Evolutionary conservation across 2,329 filamentous ascomycete genomes (phyloP), one percentile per base, ranked within the genome.

Genomic region (Colletotrichum sp.): DNA sequence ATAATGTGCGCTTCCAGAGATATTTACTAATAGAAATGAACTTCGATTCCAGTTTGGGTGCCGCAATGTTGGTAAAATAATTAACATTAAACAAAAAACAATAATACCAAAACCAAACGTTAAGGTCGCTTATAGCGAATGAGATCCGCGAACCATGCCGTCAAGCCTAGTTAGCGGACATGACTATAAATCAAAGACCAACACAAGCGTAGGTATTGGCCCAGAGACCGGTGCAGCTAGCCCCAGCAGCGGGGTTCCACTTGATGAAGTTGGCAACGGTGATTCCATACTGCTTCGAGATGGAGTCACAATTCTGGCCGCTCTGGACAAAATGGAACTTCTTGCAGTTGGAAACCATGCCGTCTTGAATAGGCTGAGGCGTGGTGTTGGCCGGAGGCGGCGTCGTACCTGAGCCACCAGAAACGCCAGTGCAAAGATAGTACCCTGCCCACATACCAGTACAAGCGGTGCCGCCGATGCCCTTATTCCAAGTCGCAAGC

Each of bases 401-500:
- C 24, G 71, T 72, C 10, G 77, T 64, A 13, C 34, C 15, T 5
- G 77, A 30, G 39, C 9, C 36, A 26, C 28, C 68, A 52, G 32
- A 30, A 32, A 63, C 12, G 10, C 60, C 60, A 1, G 28, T 63
- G 60, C 60, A 63, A 2, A 63, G 16, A 32, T 36, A 63, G 36
- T 59, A 62, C 8, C 60, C 28, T 12, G 60, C 52, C 67, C 71
- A 78, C 26, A 80, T 67, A 13, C 69, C 69, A 5, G 34, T 59
- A 63, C 79, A 81, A 39, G 69, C 55, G 5, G 18, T 70, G 6
- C 72, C 73, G 3, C 75, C 77, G 8, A 60, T 26, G 15, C 72
- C 78, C 15, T 36, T 24, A 63, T 81, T 81, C 80, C 78, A 81
- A 24, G 13, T 30, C 7, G 26, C 78, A 30, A 85, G 79, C 15